Evolutionary conservation across 257 asterid species (phyloP).

Genomic region (Solanum dulcamara): DNA sequence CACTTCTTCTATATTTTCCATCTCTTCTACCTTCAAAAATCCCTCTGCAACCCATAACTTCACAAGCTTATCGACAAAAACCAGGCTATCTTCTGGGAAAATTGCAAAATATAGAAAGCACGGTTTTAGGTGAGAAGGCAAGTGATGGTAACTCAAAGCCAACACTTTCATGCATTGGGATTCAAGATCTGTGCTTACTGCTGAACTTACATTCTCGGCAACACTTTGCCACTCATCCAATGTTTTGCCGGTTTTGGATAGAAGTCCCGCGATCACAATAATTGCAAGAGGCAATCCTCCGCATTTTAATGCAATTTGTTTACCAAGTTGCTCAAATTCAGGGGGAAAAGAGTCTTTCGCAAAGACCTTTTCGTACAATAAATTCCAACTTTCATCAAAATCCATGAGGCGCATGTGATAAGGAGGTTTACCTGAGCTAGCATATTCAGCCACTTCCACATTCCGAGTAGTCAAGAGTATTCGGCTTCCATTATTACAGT

Average conservation of each 20-base stretch:
- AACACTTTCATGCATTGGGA: neutral
- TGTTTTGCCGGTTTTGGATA: neutral
- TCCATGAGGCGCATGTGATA: neutral
- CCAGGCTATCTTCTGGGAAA: neutral
- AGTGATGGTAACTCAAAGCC: neutral
- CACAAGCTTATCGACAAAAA: neutral
- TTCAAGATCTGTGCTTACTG: neutral
- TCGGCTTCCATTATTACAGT: neutral
- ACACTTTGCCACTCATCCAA: neutral
- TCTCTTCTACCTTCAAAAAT: neutral
- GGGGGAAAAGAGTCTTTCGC: neutral
- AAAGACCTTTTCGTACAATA: neutral
- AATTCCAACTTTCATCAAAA: slow-evolving; percentile 1
- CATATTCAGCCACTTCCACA: neutral
- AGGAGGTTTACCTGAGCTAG: neutral
- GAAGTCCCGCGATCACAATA: neutral
- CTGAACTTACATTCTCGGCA: neutral
- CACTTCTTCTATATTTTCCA: neutral
- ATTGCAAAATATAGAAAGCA: neutral
- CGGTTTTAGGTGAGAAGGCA: slow-evolving; percentile 2
- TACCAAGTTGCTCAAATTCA: neutral
- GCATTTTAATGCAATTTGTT: neutral
- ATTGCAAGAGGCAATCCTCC: neutral
- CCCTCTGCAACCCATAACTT: slow-evolving; percentile 5
- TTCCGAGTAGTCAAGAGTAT: slow-evolving; percentile 8